Evolutionary conservation across 192 early-diverging fungal species (phyloP), one percentile per base, ranked within the genome.

Genomic region (Oehlia diaphana): DNA sequence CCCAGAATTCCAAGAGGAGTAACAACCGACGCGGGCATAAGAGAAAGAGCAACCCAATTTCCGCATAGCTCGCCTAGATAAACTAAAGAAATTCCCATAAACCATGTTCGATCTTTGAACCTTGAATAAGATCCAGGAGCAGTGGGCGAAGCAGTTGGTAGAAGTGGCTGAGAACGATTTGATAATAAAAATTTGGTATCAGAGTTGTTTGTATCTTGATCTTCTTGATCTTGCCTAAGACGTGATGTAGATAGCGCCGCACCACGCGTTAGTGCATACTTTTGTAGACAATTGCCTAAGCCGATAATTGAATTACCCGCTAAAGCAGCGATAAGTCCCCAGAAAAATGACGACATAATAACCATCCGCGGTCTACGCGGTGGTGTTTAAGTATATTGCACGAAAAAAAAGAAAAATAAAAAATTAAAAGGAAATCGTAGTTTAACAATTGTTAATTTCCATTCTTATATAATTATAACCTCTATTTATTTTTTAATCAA

Each of bases 1-100:
- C 77, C 81, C 19, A 82, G 58, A 33, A 82, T 82, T 71, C 81
- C 81, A n/a, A 82, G 70, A 13, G 81, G 81, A 14, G 81, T 82
- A 9, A 82, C 81, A 19, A 78, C 72, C 42, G 76, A 73, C 31
- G 81, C 68, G 33, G 77, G 79, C 21, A 72, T 78, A 3, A 82
- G 33, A 64, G 64, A 50, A 23, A 82, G 77, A 50, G 81, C 81
- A 26, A 82, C 70, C 81, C 81, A 82, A 50, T 82, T 82, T 37
- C 81, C 81, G 26, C 76, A 67, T 26, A 70, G 28, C 37, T 82
- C 81, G 21, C 81, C 81, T 23, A 72, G 49, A 49, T 79, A 82
- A 3, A 67, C 78, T 9, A 61, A 37, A n/a, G 71, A 37, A 44
- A 82, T 70, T 23, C 81, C 81, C 19, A 65, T 50, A 53, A 66